phyloP scores from a whole-genome alignment of 177 flowering plant genomes.

The Vitis hybrid region DNA sequence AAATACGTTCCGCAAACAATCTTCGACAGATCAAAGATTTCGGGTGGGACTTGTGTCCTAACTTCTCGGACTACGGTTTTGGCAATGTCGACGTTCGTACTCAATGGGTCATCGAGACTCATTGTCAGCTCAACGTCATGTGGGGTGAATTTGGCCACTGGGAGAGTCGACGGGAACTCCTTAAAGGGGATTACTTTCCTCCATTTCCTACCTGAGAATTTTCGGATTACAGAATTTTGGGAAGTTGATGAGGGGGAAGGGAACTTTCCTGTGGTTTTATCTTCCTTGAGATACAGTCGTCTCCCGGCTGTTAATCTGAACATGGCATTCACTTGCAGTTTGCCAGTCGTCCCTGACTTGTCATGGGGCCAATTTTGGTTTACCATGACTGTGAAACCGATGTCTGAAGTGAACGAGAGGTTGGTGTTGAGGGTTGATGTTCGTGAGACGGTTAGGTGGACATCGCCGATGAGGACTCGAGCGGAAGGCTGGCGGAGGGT shows the following conservation, averaged over 20 bases:
- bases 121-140: conserved; percentile 57
- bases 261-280: conserved; percentile 24
- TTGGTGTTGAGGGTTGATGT: conserved; percentile 32
- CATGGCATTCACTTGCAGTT: conserved; percentile 43
- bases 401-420: conserved; percentile 53
- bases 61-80: conserved; percentile 55
- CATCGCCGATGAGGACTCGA: conserved; percentile 72
- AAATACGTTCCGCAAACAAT: conserved; percentile 81
- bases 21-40: conserved; percentile 77
- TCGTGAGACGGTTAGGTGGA: conserved; percentile 42
- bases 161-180: conserved; percentile 80
- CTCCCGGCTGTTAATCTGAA: conserved; percentile 59
- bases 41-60: conserved; percentile 73
- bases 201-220: conserved; percentile 49
- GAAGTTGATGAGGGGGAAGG: conserved; percentile 19
- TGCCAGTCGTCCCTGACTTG: conserved; percentile 65
- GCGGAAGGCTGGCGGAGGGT: conserved; percentile 84
- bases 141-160: conserved; percentile 62
- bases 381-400: conserved; percentile 56
- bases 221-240: conserved; percentile 32
- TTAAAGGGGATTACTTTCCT: conserved; percentile 44
- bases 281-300: conserved; percentile 62
- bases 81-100: conserved; percentile 38
- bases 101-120: conserved; percentile 46
- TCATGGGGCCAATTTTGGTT: conserved; percentile 81